Evolutionary conservation across 192 early-diverging fungal genomes (phyloP).

Genomic region (Entomortierella lignicola): DNA sequence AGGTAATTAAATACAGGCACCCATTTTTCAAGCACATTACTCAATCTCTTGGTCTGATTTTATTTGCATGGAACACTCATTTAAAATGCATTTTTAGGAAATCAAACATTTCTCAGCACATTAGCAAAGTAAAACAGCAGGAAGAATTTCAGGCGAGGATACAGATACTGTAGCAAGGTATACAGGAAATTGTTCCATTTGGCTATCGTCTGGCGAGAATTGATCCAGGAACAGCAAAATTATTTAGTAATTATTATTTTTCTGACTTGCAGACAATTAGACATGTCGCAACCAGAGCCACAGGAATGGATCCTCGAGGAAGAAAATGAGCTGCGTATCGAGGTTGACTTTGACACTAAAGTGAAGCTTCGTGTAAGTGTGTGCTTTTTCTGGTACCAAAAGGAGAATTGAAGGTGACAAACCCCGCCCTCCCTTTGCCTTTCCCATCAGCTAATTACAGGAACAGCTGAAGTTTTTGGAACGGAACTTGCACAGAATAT

Average conservation of each 20-base stretch:
- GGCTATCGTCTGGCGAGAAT: too few species aligned
- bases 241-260: not conserved
- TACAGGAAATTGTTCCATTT: too few species aligned
- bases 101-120: too few species aligned
- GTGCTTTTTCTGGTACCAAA: not conserved
- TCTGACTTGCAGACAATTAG: not conserved
- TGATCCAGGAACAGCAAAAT: too few species aligned
- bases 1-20: too few species aligned
- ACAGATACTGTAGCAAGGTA: too few species aligned
- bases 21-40: too few species aligned
- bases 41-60: too few species aligned
- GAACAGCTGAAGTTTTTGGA: constrained; percentile 94
- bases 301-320: constrained; percentile 76
- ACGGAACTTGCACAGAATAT: constrained; percentile 88
- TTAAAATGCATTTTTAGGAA: too few species aligned
- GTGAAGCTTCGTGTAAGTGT: constrained; percentile 76
- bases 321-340: constrained; percentile 93
- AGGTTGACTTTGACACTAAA: constrained; percentile 77
- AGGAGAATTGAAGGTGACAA: not conserved
- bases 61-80: too few species aligned
- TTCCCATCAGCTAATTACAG: constrained; percentile 67
- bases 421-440: not conserved
- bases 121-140: too few species aligned
- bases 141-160: too few species aligned
- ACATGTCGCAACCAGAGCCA: constrained; percentile 11